Percentiles rank a stretch among this genome's conserved stretches.
These are phyloP conservation scores for Vairimorpha apis DNA, from an alignment of 371 early-diverging fungal genomes.

Conservation along the genomic window DNA sequence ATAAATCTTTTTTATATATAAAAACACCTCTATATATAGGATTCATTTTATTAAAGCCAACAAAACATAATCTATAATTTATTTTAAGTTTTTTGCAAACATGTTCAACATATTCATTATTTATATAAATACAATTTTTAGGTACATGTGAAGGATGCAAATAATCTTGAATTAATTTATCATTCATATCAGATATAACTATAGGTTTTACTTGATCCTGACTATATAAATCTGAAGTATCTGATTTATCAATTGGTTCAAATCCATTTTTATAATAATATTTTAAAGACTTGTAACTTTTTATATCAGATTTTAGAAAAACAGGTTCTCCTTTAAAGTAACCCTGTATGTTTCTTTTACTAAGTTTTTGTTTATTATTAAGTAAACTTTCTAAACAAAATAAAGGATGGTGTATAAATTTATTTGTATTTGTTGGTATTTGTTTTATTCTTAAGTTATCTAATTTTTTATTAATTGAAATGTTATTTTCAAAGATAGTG, in stretches of 20 bases:
- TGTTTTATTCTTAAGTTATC: constrained; percentile 30
- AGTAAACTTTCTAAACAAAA: constrained; percentile 35
- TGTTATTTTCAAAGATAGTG: too few relatives aligned
- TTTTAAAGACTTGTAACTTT: constrained; percentile 34
- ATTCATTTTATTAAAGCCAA: constrained; percentile 28
- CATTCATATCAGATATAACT: constrained; percentile 21
- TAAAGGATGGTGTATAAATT: constrained; percentile 50
- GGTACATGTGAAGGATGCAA: constrained; percentile 50
- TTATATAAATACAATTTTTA: constrained; percentile 36
- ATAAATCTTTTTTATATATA: constrained; percentile 41
- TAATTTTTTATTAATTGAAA: too few relatives aligned
- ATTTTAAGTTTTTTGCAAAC: constrained; percentile 29
- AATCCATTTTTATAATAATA: constrained; percentile 37
- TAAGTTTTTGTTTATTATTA: constrained; percentile 28
- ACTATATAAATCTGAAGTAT: constrained; percentile 25
- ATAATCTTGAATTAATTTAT: constrained; percentile 20
- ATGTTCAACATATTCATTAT: constrained; percentile 24
- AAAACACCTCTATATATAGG: constrained; percentile 41
- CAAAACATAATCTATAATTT: constrained; percentile 32
- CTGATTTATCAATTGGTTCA: not conserved
- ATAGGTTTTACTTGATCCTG: constrained; percentile 43
- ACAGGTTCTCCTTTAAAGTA: constrained; percentile 43
- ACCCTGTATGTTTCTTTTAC: constrained; percentile 21
- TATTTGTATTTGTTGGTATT: constrained; percentile 35
- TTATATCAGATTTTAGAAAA: constrained; percentile 28